phyloP scores from a whole-genome alignment of 2,329 filamentous ascomycete species.

The Phoma sp. region DNA sequence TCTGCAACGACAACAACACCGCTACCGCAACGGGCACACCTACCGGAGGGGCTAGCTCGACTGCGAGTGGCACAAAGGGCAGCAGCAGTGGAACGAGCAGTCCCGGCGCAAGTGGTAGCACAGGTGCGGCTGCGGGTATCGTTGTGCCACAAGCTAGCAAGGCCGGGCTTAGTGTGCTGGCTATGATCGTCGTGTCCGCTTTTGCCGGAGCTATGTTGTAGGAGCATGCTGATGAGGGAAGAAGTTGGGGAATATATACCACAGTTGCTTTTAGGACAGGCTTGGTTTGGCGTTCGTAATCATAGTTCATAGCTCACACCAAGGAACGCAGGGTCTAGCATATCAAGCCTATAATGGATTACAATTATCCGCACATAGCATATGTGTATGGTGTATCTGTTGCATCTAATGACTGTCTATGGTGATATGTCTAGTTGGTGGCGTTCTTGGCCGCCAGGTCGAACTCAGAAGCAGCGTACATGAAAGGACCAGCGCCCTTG shows the following conservation, averaged over 20 bases:
- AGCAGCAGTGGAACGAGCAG: conserved; percentile 10
- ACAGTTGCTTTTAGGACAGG: not conserved
- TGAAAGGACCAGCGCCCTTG: conserved; percentile 52
- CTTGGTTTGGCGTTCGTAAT: not conserved
- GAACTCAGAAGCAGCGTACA: conserved; percentile 46
- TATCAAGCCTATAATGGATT: not conserved
- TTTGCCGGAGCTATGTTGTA: conserved; percentile 39
- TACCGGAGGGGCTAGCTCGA: conserved; percentile 13
- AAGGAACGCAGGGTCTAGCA: not conserved
- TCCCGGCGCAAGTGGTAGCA: conserved; percentile 12
- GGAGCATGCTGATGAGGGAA: not conserved
- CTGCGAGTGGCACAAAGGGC: conserved; percentile 17
- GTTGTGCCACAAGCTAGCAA: conserved; percentile 34
- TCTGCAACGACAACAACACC: conserved; percentile 35
- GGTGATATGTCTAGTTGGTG: not conserved
- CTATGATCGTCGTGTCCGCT: conserved; percentile 34
- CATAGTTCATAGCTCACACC: not conserved
- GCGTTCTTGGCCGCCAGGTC: conserved; percentile 22
- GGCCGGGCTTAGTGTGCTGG: conserved; percentile 36
- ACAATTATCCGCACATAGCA: not conserved
- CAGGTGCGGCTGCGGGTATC: conserved; percentile 23
- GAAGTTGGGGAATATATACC: not conserved
- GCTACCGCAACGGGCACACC: conserved; percentile 37
- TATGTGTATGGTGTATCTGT: conserved; percentile 5
- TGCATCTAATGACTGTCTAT: not conserved